Evolutionary conservation across 352 stramenopile genomes (phyloP).

Genomic region (Thalassiosira hispida): DNA sequence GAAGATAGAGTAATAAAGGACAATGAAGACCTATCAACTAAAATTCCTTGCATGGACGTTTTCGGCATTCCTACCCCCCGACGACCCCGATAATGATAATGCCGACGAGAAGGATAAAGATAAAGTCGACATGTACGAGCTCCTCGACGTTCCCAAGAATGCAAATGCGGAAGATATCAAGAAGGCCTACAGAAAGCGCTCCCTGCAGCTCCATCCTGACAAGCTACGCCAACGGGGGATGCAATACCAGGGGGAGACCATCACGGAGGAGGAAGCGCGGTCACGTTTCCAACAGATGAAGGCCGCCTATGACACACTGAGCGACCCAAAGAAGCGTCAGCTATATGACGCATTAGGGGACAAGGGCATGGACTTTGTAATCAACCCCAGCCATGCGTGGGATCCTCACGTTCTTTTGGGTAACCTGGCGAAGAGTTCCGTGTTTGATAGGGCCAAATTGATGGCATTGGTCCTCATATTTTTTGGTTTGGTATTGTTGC

Average conservation of each 20-base stretch:
- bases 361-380: constrained; percentile 55
- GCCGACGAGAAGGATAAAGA: constrained; percentile 36
- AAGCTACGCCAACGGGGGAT: constrained; percentile 82
- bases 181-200: constrained; percentile 80
- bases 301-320: constrained; percentile 72
- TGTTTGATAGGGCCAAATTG: constrained; percentile 54
- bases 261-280: constrained; percentile 63
- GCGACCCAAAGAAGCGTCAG: constrained; percentile 60
- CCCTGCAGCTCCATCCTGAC: constrained; percentile 83
- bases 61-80: constrained; percentile 78
- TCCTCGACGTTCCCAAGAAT: constrained; percentile 62
- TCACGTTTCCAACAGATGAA: constrained; percentile 78
- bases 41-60: constrained; percentile 65
- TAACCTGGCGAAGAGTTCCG: constrained; percentile 54
- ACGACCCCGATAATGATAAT: constrained; percentile 86
- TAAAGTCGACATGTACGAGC: constrained; percentile 69
- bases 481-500: constrained; percentile 65
- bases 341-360: constrained; percentile 63
- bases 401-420: constrained; percentile 60
- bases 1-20: too few relatives aligned
- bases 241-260: constrained; percentile 33
- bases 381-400: constrained; percentile 48
- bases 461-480: constrained; percentile 58
- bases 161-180: constrained; percentile 73
- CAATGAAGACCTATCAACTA: constrained; percentile 38